These are phyloP conservation scores for Fusarium nanum DNA, from an alignment of 2,329 filamentous ascomycete species.

Conservation along the genomic window DNA sequence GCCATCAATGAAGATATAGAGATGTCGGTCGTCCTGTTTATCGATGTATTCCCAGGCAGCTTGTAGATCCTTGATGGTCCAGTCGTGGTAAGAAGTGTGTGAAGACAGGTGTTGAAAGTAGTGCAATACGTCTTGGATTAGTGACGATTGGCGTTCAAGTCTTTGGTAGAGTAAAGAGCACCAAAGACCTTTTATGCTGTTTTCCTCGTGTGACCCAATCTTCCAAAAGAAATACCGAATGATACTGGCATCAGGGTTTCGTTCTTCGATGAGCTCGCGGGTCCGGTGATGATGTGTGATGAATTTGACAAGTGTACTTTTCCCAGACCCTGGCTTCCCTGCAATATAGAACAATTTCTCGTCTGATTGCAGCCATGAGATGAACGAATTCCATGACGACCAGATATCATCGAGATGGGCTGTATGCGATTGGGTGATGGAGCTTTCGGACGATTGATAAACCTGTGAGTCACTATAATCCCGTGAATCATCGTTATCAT, in stretches of 20 bases:
- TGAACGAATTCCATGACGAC: accelerated
- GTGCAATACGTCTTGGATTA: accelerated
- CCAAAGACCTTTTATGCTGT: background rate
- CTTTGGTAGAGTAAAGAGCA: background rate
- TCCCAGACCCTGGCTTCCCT: constrained; percentile 32
- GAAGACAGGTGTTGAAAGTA: accelerated
- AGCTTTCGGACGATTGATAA: accelerated
- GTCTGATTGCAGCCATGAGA: background rate
- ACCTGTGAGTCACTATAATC: no score
- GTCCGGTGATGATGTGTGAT: background rate
- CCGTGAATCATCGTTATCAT: background rate
- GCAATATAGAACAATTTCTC: background rate
- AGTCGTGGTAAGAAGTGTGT: background rate
- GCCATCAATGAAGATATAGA: background rate
- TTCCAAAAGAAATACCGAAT: constrained; percentile 1
- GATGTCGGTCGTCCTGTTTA: accelerated
- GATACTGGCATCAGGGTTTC: accelerated
- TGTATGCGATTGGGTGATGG: accelerated
- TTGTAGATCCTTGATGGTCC: background rate
- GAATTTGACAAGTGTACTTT: constrained; percentile 29
- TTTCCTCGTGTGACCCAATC: accelerated
- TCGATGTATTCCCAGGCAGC: accelerated
- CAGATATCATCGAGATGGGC: accelerated
- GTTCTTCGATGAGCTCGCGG: accelerated
- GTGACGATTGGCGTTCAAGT: accelerated